Evolutionary conservation across 345 rosid species (phyloP).

Genomic region (Microcos paniculata): DNA sequence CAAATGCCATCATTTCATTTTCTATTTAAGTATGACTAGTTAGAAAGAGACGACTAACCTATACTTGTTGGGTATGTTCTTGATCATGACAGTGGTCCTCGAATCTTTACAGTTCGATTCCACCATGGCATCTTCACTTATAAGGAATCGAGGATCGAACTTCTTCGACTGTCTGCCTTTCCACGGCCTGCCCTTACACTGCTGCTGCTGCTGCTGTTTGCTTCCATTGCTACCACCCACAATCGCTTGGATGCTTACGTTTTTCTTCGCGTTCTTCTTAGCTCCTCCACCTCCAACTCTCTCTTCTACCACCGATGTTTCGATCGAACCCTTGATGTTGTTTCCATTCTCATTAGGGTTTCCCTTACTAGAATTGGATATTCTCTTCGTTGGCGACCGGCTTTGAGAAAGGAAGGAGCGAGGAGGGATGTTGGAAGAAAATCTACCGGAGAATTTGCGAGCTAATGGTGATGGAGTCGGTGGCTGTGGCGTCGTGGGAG

Average conservation of each 20-base stretch:
- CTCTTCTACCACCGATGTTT: constrained; percentile 10
- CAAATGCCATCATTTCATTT: not conserved
- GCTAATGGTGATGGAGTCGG: constrained; percentile 4
- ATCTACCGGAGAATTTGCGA: constrained; percentile 14
- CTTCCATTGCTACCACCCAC: not conserved
- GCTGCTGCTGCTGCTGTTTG: constrained; percentile 27
- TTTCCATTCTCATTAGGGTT: constrained; percentile 28
- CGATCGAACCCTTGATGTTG: not conserved
- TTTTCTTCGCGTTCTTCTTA: constrained; percentile 34
- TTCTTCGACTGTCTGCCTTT: constrained; percentile 44
- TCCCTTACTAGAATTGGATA: constrained; percentile 6
- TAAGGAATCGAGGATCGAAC: constrained; percentile 50
- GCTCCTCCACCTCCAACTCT: constrained; percentile 10
- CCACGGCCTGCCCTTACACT: constrained; percentile 40
- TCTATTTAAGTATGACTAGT: not conserved
- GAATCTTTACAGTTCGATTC: constrained; percentile 56
- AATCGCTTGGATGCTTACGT: constrained; percentile 8
- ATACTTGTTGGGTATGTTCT: constrained; percentile 97
- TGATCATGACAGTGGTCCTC: constrained; percentile 94
- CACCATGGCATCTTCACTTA: constrained; percentile 48
- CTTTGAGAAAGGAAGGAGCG: constrained; percentile 10
- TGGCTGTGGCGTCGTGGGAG: constrained; percentile 13
- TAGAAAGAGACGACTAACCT: constrained; percentile 39
- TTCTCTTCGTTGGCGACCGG: constrained; percentile 18
- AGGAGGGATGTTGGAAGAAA: constrained; percentile 12